These are phyloP conservation scores for Kodamaea fungicola DNA, from an alignment of 1,139 yeast species.

Conservation along the genomic window DNA sequence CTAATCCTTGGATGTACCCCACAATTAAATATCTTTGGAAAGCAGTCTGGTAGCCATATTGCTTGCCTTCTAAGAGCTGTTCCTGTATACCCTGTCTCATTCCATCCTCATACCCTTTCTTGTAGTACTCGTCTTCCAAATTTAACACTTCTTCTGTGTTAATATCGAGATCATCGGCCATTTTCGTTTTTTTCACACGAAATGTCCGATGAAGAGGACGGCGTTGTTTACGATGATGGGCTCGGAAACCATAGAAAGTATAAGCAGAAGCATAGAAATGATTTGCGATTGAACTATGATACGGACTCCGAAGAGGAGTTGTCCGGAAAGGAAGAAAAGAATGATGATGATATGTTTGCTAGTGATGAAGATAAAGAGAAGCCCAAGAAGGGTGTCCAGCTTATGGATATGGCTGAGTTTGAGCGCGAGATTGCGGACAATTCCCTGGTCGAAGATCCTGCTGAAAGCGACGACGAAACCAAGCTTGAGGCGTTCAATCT, in stretches of 20 bases:
- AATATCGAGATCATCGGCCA: slow-evolving; percentile 14
- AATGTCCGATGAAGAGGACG: slow-evolving; percentile 3
- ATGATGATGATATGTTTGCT: slow-evolving; percentile 42
- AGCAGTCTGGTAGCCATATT: slow-evolving; percentile 77
- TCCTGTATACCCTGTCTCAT: slow-evolving; percentile 36
- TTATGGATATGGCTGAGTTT: slow-evolving; percentile 32
- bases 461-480: slow-evolving; percentile 9
- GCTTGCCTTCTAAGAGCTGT: slow-evolving; percentile 64
- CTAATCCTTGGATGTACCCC: slow-evolving; percentile 61
- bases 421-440: slow-evolving; percentile 12
- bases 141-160: slow-evolving; percentile 50
- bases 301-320: slow-evolving; percentile 31
- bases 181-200: background rate
- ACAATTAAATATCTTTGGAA: slow-evolving; percentile 63
- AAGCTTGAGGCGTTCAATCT: slow-evolving; percentile 57
- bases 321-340: slow-evolving; percentile 9
- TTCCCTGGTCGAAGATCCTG: slow-evolving; percentile 6
- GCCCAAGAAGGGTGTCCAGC: slow-evolving; percentile 11
- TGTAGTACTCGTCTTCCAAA: slow-evolving; percentile 55
- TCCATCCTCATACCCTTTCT: slow-evolving; percentile 62
- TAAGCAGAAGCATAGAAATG: slow-evolving; percentile 19
- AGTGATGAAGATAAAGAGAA: slow-evolving; percentile 9
- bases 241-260: slow-evolving; percentile 23
- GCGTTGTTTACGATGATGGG: slow-evolving; percentile 15
- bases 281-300: slow-evolving; percentile 26